Percentiles rank a stretch among this genome's conserved stretches.
phyloP scores from a whole-genome alignment of 768 basidiomycete species.

The Kwoniella dejecticola region DNA sequence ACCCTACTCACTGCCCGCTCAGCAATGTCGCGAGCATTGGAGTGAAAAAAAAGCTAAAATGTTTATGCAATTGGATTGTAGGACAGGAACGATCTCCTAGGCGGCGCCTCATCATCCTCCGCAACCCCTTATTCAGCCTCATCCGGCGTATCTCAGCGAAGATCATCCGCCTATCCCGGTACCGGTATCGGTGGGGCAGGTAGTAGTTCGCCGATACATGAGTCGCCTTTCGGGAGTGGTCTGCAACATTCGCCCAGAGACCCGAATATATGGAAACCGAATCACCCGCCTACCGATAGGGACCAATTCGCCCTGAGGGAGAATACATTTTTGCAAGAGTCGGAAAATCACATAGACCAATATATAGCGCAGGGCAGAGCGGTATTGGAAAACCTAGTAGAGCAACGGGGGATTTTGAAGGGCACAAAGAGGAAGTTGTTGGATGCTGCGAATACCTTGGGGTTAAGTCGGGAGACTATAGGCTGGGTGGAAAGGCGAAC shows the following conservation, averaged over 20 bases:
- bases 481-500: slow-evolving; percentile 95
- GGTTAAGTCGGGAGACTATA: slow-evolving; percentile 89
- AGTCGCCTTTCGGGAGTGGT: slow-evolving; percentile 75
- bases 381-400: slow-evolving; percentile 85
- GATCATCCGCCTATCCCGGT: slow-evolving; percentile 26
- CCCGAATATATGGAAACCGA: slow-evolving; percentile 60
- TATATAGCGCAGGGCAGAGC: slow-evolving; percentile 91
- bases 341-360: slow-evolving; percentile 78
- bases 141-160: slow-evolving; percentile 33
- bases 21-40: too few species aligned
- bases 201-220: slow-evolving; percentile 62
- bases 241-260: slow-evolving; percentile 26
- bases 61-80: too few species aligned
- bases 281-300: slow-evolving; percentile 62
- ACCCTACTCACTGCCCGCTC: too few species aligned
- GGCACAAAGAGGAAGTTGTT: slow-evolving; percentile 80
- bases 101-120: slow-evolving; percentile 10
- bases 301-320: slow-evolving; percentile 82
- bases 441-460: slow-evolving; percentile 90
- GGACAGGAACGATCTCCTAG: slow-evolving; percentile 43
- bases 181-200: slow-evolving; percentile 21
- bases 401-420: slow-evolving; percentile 90
- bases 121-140: slow-evolving; percentile 40
- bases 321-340: slow-evolving; percentile 82
- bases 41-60: too few species aligned